Percentiles rank a stretch among this genome's conserved stretches.
phyloP scores from a whole-genome alignment of 257 asterid species.

The Gentiana straminea region DNA sequence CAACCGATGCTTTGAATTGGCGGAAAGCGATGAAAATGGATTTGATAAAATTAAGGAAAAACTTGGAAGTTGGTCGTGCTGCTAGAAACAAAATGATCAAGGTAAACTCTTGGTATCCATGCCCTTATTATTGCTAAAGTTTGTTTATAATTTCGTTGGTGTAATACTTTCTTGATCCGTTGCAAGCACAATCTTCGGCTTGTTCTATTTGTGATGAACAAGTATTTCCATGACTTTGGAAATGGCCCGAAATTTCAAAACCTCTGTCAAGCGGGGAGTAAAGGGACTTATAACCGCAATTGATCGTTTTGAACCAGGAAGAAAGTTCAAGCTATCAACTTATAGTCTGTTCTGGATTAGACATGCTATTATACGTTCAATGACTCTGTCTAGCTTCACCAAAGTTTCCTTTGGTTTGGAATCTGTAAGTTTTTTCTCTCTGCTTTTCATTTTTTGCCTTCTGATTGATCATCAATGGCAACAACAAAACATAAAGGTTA shows the following conservation, averaged over 20 bases:
- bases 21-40: no score
- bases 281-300: slow-evolving; percentile 87
- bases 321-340: slow-evolving; percentile 64
- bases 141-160: no score
- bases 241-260: slow-evolving; percentile 77
- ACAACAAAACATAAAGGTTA: no score
- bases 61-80: no score
- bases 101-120: no score
- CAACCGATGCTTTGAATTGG: no score
- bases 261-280: slow-evolving; percentile 86
- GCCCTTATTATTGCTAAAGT: no score
- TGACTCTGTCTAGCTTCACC: slow-evolving; percentile 89
- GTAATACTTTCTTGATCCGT: slow-evolving; percentile 10
- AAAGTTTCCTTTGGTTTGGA: slow-evolving; percentile 91
- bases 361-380: slow-evolving; percentile 76
- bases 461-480: no score
- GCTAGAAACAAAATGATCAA: no score
- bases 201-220: slow-evolving; percentile 80
- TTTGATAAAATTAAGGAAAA: no score
- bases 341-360: slow-evolving; percentile 93
- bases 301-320: slow-evolving; percentile 81
- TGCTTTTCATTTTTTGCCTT: slow-evolving; percentile 7
- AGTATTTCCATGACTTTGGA: slow-evolving; percentile 74
- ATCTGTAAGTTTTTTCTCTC: slow-evolving; percentile 42
- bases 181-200: slow-evolving; percentile 96